These are phyloP conservation scores for Saccharum officinarum DNA, from an alignment of 176 grass and related monocot species.

Conservation along the genomic window DNA sequence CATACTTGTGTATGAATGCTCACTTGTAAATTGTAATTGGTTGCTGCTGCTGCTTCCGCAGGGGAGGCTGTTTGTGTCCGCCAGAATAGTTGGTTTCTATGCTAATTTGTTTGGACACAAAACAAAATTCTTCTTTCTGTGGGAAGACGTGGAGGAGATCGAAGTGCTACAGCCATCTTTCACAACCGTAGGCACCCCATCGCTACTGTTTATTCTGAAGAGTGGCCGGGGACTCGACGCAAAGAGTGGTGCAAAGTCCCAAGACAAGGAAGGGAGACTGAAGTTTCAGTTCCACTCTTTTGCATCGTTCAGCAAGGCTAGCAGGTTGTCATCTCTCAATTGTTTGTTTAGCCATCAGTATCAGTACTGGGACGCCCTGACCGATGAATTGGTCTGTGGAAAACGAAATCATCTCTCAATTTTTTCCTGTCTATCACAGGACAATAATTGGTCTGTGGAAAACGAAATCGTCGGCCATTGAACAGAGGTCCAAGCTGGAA, in stretches of 20 bases:
- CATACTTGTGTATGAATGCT: background rate
- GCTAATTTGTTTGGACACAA: conserved; percentile 87
- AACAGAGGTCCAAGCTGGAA: conserved; percentile 60
- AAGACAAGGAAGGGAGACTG: conserved; percentile 81
- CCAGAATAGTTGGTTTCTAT: conserved; percentile 84
- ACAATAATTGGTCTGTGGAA: conserved; percentile 83
- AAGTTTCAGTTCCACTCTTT: conserved; percentile 95
- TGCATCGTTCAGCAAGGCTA: conserved; percentile 70
- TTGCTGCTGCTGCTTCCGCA: conserved; percentile 29
- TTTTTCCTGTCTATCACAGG: conserved; percentile 6
- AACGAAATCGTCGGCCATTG: conserved; percentile 54
- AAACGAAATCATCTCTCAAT: too few species aligned
- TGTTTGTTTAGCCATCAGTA: background rate
- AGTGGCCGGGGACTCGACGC: conserved; percentile 70
- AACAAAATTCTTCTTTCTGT: conserved; percentile 94
- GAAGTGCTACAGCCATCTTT: conserved; percentile 71
- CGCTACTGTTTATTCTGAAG: conserved; percentile 59
- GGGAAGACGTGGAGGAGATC: conserved; percentile 84
- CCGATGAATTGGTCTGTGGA: too few species aligned
- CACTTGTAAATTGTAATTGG: background rate
- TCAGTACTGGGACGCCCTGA: background rate
- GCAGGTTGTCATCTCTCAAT: conserved; percentile 41
- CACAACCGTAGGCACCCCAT: conserved; percentile 61
- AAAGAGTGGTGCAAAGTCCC: conserved; percentile 61
- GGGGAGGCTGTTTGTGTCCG: conserved; percentile 79